These are phyloP conservation scores for Euphorbia peplus DNA, from an alignment of 345 rosid genomes.

Conservation along the genomic window DNA sequence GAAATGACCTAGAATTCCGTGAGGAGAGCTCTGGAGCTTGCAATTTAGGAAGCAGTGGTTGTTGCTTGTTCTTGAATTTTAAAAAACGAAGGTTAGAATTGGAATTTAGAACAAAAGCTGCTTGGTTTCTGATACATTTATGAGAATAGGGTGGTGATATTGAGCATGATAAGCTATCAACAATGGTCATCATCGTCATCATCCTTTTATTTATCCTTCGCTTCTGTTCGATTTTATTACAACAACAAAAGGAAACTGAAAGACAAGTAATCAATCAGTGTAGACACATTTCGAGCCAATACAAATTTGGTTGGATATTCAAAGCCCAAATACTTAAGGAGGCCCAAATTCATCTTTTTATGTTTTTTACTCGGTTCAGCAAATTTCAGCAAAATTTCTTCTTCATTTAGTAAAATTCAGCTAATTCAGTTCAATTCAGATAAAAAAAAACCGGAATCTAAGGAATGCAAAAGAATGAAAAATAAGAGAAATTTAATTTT, in stretches of 20 bases:
- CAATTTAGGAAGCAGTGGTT: constrained; percentile 21
- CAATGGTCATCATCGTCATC: constrained; percentile 23
- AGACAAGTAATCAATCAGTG: not conserved
- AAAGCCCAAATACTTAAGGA: too few species aligned
- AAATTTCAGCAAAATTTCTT: too few species aligned
- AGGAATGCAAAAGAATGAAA: too few species aligned
- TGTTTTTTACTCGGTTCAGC: too few species aligned
- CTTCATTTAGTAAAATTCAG: too few species aligned
- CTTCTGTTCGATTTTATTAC: not conserved
- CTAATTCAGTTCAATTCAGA: too few species aligned
- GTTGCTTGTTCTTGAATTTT: constrained; percentile 22
- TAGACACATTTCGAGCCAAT: too few species aligned
- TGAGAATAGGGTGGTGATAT: constrained; percentile 20
- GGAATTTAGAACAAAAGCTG: constrained; percentile 24
- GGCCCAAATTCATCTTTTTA: too few species aligned
- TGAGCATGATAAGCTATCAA: constrained; percentile 18
- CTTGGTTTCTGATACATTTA: constrained; percentile 23
- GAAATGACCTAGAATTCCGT: constrained; percentile 27
- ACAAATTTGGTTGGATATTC: too few species aligned
- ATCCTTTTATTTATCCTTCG: not conserved
- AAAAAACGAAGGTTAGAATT: constrained; percentile 28
- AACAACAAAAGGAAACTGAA: not conserved
- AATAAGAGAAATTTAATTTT: too few species aligned
- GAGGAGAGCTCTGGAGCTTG: constrained; percentile 17
- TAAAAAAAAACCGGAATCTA: too few species aligned